Evolutionary conservation across 306 rosid species (phyloP).

Genomic region (Vigna trinervia): DNA sequence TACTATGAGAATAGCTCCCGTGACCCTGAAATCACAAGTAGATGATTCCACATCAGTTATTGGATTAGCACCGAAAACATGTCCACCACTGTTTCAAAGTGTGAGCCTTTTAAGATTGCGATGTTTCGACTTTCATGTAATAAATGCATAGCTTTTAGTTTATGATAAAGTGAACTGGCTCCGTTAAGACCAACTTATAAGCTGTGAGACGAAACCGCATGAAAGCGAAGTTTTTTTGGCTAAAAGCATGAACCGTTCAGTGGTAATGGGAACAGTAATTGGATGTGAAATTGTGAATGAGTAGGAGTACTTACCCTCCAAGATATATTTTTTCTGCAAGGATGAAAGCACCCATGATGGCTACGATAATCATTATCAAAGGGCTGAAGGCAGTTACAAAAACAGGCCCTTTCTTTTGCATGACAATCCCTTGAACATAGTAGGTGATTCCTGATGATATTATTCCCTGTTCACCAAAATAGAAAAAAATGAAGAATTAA

Average conservation of each 20-base stretch:
- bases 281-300: neutral
- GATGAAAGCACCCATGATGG: constrained; percentile 83
- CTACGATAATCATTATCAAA: constrained; percentile 91
- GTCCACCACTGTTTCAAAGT: neutral
- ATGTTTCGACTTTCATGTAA: constrained; percentile 33
- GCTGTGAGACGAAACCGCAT: constrained; percentile 43
- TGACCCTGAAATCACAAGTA: constrained; percentile 49
- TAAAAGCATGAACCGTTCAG: constrained; percentile 14
- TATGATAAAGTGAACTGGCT: constrained; percentile 39
- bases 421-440: constrained; percentile 87
- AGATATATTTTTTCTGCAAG: constrained; percentile 80
- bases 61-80: neutral
- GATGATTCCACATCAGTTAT: constrained; percentile 14
- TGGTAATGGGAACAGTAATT: neutral
- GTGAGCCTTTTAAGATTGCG: constrained; percentile 28
- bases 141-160: constrained; percentile 1
- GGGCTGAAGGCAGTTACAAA: constrained; percentile 98
- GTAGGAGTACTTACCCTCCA: constrained; percentile 65
- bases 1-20: constrained; percentile 78
- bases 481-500: neutral
- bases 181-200: neutral
- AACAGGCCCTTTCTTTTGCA: constrained; percentile 89
- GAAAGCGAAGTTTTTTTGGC: constrained; percentile 34
- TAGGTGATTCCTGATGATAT: constrained; percentile 69
- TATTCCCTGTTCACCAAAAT: constrained; percentile 63